Conservation (phyloP, 192 early-diverging fungal species). For the Entomortierella lignicola region DNA sequence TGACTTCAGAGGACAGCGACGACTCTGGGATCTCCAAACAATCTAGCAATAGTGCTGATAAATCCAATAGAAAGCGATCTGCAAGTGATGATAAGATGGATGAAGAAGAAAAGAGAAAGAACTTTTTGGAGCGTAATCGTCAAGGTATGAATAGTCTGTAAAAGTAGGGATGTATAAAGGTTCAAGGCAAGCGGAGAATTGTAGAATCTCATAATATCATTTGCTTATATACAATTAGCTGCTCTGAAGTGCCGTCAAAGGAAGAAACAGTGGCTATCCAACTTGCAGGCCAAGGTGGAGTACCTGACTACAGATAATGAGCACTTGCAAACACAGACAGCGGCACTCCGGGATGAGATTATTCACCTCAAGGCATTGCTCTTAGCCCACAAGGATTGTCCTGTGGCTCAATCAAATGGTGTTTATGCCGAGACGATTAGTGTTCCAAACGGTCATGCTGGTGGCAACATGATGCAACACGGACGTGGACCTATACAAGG, state of each 20-base stretch:
- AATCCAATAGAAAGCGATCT: slow-evolving; percentile 34
- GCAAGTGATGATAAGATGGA: slow-evolving; percentile 56
- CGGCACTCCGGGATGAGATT: slow-evolving; percentile 75
- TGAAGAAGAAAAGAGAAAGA: slow-evolving; percentile 78
- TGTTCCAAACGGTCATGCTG: slow-evolving; percentile 7
- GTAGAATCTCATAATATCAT: no score
- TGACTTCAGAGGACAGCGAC: slow-evolving; percentile 46
- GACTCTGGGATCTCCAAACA: slow-evolving; percentile 34
- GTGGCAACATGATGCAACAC: slow-evolving; percentile 36
- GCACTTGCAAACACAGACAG: slow-evolving; percentile 67
- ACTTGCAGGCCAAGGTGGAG: slow-evolving; percentile 77
- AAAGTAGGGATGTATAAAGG: background rate
- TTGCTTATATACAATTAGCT: slow-evolving; percentile 57
- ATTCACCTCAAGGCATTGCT: slow-evolving; percentile 81
- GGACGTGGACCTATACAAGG: slow-evolving; percentile 12
- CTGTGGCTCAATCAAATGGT: slow-evolving; percentile 75
- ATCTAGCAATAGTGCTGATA: slow-evolving; percentile 19
- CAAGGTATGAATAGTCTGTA: slow-evolving; percentile 63
- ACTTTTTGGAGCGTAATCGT: slow-evolving; percentile 91
- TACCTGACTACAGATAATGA: slow-evolving; percentile 76
- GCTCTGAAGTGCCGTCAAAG: slow-evolving; percentile 93
- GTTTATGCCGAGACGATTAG: slow-evolving; percentile 58
- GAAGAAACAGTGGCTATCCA: slow-evolving; percentile 91
- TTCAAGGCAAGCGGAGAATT: no score
- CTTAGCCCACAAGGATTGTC: slow-evolving; percentile 82